A percentile compares a stretch with the other conserved stretches of the same genome.
Conservation (phyloP, 73 alveolate genomes). For the Diophrys sp. region DNA sequence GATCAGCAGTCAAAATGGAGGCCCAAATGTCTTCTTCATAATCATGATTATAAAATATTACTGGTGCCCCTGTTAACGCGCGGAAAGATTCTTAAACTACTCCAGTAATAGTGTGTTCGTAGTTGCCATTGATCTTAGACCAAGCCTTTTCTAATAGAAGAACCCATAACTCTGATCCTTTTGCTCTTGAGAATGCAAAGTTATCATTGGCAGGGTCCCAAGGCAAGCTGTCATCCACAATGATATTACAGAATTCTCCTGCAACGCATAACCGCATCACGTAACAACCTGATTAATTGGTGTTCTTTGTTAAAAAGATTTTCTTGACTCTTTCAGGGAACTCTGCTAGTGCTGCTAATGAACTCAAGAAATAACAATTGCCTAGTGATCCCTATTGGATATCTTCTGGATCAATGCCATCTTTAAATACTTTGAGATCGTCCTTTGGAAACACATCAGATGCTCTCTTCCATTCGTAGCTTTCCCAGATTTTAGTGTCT, state of each 20-base stretch:
- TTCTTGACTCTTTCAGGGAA: conserved; percentile 39
- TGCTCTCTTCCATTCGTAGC: conserved; percentile 58
- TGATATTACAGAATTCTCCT: conserved; percentile 64
- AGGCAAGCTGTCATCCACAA: conserved; percentile 82
- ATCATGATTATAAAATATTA: conserved; percentile 68
- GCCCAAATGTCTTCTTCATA: conserved; percentile 71
- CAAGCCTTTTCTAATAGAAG: conserved; percentile 80
- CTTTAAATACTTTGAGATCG: conserved; percentile 48
- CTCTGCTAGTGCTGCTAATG: conserved; percentile 72
- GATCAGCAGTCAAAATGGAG: conserved; percentile 63
- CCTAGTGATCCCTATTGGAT: conserved; percentile 70
- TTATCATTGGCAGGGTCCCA: conserved; percentile 4
- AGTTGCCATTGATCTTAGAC: conserved; percentile 82
- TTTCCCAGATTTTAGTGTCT: conserved; percentile 29
- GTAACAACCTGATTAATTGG: conserved; percentile 73
- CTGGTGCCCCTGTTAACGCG: conserved; percentile 97
- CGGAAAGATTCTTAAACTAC: conserved; percentile 90
- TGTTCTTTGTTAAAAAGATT: conserved; percentile 61
- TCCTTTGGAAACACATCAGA: conserved; percentile 45
- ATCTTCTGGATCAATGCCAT: conserved; percentile 63
- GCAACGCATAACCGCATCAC: conserved; percentile 73
- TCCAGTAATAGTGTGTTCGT: conserved; percentile 88
- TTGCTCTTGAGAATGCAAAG: conserved; percentile 44
- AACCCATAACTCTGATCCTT: conserved; percentile 82
- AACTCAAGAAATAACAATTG: conserved; percentile 69